phyloP scores from a whole-genome alignment of 306 rosid genomes.

The Malus sieversii region DNA sequence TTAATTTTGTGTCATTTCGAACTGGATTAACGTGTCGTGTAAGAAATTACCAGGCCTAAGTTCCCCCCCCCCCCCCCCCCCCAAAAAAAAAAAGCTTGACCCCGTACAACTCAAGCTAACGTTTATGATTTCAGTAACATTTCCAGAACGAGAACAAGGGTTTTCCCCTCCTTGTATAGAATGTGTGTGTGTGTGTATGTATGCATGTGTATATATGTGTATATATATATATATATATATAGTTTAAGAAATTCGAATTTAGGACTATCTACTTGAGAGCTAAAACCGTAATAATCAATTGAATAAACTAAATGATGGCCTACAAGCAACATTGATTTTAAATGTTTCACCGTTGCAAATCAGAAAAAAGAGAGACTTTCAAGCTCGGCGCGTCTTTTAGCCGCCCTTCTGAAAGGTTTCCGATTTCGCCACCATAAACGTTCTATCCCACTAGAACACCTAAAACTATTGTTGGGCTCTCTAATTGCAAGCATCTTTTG shows the following conservation, averaged over 20 bases:
- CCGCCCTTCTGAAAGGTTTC: slow-evolving; percentile 82
- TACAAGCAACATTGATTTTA: slow-evolving; percentile 19
- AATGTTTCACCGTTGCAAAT: slow-evolving; percentile 24
- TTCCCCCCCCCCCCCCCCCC: not conserved
- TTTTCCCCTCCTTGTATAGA: not conserved
- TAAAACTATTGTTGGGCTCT: slow-evolving; percentile 20
- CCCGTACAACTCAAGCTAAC: not conserved
- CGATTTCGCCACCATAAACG: slow-evolving; percentile 73
- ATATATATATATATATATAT: not conserved
- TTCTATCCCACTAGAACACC: slow-evolving; percentile 48
- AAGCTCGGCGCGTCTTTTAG: slow-evolving; percentile 61
- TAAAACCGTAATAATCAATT: slow-evolving; percentile 41
- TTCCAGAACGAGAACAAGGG: not conserved
- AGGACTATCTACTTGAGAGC: slow-evolving; percentile 23
- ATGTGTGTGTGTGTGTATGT: too few relatives aligned
- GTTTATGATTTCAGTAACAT: not conserved
- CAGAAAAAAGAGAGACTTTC: slow-evolving; percentile 47
- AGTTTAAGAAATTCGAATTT: not conserved
- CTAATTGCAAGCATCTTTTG: slow-evolving; percentile 19
- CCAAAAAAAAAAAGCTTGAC: not conserved
- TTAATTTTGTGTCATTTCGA: too few relatives aligned
- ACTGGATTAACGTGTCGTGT: too few relatives aligned
- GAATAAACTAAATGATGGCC: slow-evolving; percentile 61
- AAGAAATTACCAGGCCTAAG: too few relatives aligned
- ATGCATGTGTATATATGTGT: too few relatives aligned